Base-by-base conservation (phyloP, 768 basidiomycete species). In the Leccinum longicurvipes region DNA sequence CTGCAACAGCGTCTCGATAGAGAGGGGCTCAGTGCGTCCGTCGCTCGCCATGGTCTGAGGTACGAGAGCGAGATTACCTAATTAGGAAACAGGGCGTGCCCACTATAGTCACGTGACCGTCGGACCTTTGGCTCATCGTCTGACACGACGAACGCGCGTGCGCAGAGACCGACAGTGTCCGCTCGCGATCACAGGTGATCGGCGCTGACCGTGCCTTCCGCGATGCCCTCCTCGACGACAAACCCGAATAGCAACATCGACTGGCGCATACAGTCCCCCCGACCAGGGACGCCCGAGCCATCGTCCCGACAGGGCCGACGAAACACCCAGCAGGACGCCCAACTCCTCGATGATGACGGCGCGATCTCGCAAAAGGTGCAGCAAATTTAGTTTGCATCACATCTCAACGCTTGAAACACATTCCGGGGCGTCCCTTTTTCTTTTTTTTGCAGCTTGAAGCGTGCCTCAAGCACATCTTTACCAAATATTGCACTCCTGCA, bases 1-100 rank as follows among this genome's bases (percentile, higher is more conserved):
- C 63, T 89, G 84, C 24, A 98, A 77, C 57, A 98, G 74, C 34
- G 82, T 79, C 67, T 97, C 93, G 57, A 98, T 95, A 6, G 93
- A 96, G 39, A 97, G 76, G 1, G 95, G 95, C 67, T 87, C 83
- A 45, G 81, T 60, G 59, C 73, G 76, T 19, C 72, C 64, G 42
- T 51, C 59, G 39, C 32, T 31, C 61, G 79, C 65, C 78, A 86
- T 85, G n/a, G 70, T 67, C 65, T 19, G 41, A n/a, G 12, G 11
- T 7, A 41, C n/a, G 25, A 34, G n/a, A 19, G 41, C 12, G 23
- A 1, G 21, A 8, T 28, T 45, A 41, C 60, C 28, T 39, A 41
- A 67, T 59, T 60, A 63, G 55, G 65, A 57, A 53, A 32, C 23
- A 8, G n/a, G 15, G 31, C 21, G 12, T 31, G 31, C 7, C 15